Evolutionary conservation across 305 asterid species (phyloP).

Genomic region (Solanum chacoense): DNA sequence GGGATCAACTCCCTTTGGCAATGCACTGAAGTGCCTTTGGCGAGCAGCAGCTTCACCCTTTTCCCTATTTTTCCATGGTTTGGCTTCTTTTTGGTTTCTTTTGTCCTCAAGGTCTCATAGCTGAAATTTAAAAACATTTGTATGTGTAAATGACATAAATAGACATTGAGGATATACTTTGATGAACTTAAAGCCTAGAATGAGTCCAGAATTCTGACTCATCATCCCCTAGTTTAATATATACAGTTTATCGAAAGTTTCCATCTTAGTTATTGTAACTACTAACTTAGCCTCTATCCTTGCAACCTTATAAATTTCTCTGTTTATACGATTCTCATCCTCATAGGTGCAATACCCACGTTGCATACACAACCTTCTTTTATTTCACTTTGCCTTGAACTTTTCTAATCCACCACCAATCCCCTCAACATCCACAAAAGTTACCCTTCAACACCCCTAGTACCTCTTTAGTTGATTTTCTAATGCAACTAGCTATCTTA

Average conservation of each 20-base stretch:
- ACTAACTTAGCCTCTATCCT: background rate
- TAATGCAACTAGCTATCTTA: no score
- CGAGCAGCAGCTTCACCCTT: rapidly evolving
- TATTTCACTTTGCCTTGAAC: background rate
- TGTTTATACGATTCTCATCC: background rate
- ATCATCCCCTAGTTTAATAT: background rate
- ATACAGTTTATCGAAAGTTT: background rate
- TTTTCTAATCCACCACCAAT: background rate
- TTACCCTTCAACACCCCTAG: no score
- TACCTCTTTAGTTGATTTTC: no score
- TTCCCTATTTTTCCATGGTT: background rate
- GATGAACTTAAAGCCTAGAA: background rate
- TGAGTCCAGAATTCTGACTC: background rate
- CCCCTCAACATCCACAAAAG: no score
- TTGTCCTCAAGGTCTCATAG: background rate
- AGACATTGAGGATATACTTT: background rate
- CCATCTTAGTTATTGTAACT: background rate
- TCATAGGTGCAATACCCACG: background rate
- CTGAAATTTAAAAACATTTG: no score
- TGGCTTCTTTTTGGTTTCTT: background rate
- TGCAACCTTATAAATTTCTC: background rate
- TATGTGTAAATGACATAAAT: background rate
- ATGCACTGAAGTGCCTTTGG: background rate
- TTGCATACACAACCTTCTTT: background rate
- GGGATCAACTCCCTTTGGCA: background rate